Conservation (phyloP, 495 filamentous ascomycete species). For the Penicillium paxilli region DNA sequence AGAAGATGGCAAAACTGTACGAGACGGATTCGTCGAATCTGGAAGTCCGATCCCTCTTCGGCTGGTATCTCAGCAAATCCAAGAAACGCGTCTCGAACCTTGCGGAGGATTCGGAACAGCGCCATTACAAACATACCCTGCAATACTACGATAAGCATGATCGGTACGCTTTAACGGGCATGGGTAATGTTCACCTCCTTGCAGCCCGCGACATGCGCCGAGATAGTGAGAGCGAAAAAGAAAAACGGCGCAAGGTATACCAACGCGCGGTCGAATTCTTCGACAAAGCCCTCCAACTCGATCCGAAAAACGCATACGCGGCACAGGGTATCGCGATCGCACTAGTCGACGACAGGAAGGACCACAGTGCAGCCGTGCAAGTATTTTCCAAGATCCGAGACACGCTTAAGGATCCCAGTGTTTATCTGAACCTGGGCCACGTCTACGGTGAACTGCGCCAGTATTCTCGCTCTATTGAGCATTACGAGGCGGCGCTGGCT, state of each 20-base stretch:
- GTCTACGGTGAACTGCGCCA: constrained; percentile 87
- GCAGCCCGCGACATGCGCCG: constrained; percentile 91
- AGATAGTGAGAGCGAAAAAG: constrained; percentile 83
- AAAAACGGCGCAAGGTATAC: constrained; percentile 83
- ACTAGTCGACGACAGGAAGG: constrained; percentile 88
- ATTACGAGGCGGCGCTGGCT: constrained; percentile 85
- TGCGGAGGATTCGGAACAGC: constrained; percentile 84
- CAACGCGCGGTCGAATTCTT: constrained; percentile 95
- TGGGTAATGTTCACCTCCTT: constrained; percentile 89
- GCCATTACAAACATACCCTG: constrained; percentile 93
- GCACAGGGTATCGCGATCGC: constrained; percentile 96
- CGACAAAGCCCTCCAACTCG: constrained; percentile 91
- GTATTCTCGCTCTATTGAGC: constrained; percentile 83
- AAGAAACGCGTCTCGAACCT: constrained; percentile 79
- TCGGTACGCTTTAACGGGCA: constrained; percentile 87
- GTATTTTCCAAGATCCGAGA: constrained; percentile 88
- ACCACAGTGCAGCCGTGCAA: constrained; percentile 74
- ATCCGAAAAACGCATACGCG: constrained; percentile 90
- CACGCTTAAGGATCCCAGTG: constrained; percentile 79
- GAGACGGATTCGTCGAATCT: constrained; percentile 77
- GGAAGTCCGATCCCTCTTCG: constrained; percentile 87
- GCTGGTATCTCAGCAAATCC: constrained; percentile 87
- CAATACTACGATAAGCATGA: constrained; percentile 96
- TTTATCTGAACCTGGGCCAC: constrained; percentile 90
- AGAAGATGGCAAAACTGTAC: constrained; percentile 77